Evolutionary conservation across 192 early-diverging fungal genomes (phyloP), one percentile per base, ranked within the genome.

Genomic region (Rhizoclosmatium globosum): DNA sequence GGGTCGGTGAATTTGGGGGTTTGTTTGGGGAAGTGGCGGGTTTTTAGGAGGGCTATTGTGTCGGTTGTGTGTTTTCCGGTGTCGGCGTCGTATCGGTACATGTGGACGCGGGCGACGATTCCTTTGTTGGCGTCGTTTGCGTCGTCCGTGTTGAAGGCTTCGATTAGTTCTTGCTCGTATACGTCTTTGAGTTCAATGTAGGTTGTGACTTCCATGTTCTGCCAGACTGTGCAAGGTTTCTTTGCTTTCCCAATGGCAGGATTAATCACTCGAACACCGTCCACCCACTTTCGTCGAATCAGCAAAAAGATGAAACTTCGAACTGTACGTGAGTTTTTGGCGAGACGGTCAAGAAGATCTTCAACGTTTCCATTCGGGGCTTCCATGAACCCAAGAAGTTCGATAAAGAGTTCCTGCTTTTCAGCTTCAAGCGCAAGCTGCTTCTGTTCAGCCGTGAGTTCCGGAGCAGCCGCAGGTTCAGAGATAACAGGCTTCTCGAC

Each of bases 331-430:
- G 85, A 87, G 2, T 64, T 7, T 23, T 31, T 74, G 58, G 70
- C 68, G 31, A 73, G 71, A 47, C 85, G 85, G 3, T 84, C 84
- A 6, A 64, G 45, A 2, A 86, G 72, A 48, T 88, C 87, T 72
- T 85, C 84, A 17, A 88, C 74, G 64, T 79, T 83, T 11, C 87
- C 87, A 64, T 82, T 82, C 13, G 87, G 85, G 3, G 87, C 82
- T 72, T 88, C 83, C 87, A 88, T 88, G 74, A 82, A 88, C 17
- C 87, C 87, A 19, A 88, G 64, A 74, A 88, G 70, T 74, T 88
- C 87, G 31, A 86, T 87, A 59, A 87, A 82, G 15, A 85, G 68
- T 11, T 86, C 82, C 64, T 85, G 75, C 43, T 80, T 75, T 47
- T 84, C 81, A 13, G 67, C 70, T 62, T 82, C 84, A 2, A 58